These are phyloP conservation scores for Lipomyces yarrowii DNA, from an alignment of 1,139 yeast genomes.

Conservation along the genomic window DNA sequence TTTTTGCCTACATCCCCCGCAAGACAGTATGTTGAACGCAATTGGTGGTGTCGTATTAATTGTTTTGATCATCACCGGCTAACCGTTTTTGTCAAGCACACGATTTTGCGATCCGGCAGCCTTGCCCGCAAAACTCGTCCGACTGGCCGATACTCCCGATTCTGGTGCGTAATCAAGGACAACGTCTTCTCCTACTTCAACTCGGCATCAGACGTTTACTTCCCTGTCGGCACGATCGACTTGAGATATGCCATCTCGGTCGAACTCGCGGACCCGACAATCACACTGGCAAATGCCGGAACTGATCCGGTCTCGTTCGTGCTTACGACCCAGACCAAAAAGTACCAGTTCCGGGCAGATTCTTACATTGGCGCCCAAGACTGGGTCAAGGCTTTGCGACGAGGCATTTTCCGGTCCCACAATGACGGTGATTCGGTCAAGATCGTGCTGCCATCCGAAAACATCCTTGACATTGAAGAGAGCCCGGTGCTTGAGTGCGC, in stretches of 20 bases:
- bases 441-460: constrained; percentile 72
- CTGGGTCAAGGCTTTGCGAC: constrained; percentile 78
- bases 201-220: constrained; percentile 75
- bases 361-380: constrained; percentile 69
- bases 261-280: constrained; percentile 41
- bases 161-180: constrained; percentile 78
- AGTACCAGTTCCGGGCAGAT: constrained; percentile 73
- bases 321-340: constrained; percentile 56
- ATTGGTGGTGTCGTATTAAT: too few relatives aligned
- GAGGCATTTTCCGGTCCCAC: constrained; percentile 72
- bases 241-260: constrained; percentile 64
- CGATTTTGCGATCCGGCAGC: constrained; percentile 55
- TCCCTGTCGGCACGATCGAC: constrained; percentile 78
- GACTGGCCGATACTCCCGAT: constrained; percentile 46
- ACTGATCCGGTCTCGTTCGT: constrained; percentile 38
- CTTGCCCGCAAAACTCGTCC: constrained; percentile 42
- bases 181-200: constrained; percentile 70
- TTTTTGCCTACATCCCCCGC: constrained; percentile 78
- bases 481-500: constrained; percentile 55
- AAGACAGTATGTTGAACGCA: constrained; percentile 18
- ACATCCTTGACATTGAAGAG: constrained; percentile 64
- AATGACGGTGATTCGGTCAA: constrained; percentile 74
- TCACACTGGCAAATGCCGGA: constrained; percentile 39
- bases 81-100: constrained; percentile 41
- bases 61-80: too few relatives aligned